Evolutionary conservation across 2,329 filamentous ascomycete species (phyloP).

Genomic region (Pseudogymnoascus sp.): DNA sequence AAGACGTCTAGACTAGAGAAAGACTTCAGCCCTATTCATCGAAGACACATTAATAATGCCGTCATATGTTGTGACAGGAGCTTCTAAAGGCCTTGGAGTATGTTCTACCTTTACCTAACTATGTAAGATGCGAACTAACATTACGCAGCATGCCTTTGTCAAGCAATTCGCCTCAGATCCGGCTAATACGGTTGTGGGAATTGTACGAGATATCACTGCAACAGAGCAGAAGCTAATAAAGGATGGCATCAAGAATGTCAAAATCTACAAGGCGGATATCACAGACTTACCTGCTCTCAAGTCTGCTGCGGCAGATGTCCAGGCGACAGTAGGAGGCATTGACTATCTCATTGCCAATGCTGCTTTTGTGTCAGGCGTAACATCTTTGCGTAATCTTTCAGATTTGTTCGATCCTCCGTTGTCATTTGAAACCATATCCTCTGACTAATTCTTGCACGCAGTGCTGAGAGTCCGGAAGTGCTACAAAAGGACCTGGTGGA

Average conservation of each 20-base stretch:
- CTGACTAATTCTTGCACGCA: conserved; percentile 11
- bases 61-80: conserved; percentile 4
- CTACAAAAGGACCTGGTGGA: conserved; percentile 20
- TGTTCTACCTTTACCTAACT: background rate
- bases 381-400: conserved; percentile 16
- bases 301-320: conserved; percentile 15
- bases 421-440: background rate
- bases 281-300: conserved; percentile 21
- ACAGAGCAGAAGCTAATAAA: conserved; percentile 26
- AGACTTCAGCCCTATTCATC: background rate
- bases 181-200: conserved; percentile 34
- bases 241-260: conserved; percentile 30
- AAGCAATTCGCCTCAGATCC: conserved; percentile 34
- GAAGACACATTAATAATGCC: background rate
- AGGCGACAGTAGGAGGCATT: conserved; percentile 21
- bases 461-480: background rate
- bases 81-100: background rate
- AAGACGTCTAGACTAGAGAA: background rate
- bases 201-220: conserved; percentile 37
- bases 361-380: conserved; percentile 15
- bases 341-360: conserved; percentile 27
- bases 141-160: conserved; percentile 39
- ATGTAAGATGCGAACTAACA: background rate
- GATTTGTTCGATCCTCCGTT: conserved; percentile 18
- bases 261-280: conserved; percentile 39